Evolutionary conservation across 495 filamentous ascomycete species (phyloP).

Genomic region (Tuber aestivum): DNA sequence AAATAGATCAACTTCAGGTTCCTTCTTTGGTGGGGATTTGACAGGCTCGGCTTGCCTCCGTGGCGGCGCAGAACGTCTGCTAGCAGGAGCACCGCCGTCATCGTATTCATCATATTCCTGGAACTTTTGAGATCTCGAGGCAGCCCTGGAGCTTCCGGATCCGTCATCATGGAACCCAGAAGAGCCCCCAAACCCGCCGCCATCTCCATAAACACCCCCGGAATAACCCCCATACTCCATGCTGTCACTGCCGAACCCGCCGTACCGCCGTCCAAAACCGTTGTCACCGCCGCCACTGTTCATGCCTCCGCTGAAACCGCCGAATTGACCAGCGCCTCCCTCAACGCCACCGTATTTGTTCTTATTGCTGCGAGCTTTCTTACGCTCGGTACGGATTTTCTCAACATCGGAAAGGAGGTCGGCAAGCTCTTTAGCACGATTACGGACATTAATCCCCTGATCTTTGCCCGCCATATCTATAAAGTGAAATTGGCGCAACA

Average conservation of each 20-base stretch:
- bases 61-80: conserved; percentile 18
- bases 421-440: conserved; percentile 88
- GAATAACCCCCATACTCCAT: conserved; percentile 76
- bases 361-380: conserved; percentile 82
- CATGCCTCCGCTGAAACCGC: conserved; percentile 52
- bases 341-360: conserved; percentile 94
- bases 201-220: conserved; percentile 83
- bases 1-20: conserved; percentile 80
- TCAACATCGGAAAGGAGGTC: conserved; percentile 94
- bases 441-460: conserved; percentile 95
- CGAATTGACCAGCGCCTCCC: conserved; percentile 60
- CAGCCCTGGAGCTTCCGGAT: conserved; percentile 30
- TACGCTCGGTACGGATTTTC: conserved; percentile 80
- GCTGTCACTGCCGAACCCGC: conserved; percentile 79
- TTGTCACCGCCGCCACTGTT: conserved; percentile 41
- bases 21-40: conserved; percentile 61
- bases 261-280: conserved; percentile 56
- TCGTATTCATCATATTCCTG: conserved; percentile 97
- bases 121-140: conserved; percentile 64
- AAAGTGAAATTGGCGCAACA: conserved; percentile 97
- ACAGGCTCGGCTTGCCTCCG: conserved; percentile 47
- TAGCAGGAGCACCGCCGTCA: conserved; percentile 54
- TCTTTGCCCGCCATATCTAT: conserved; percentile 97
- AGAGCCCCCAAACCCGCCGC: conserved; percentile 73
- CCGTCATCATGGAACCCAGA: conserved; percentile 61